A percentile compares a stretch with the other conserved stretches of the same genome.
Conservation (phyloP, 495 filamentous ascomycete species). For the Filosporella fistucella region DNA sequence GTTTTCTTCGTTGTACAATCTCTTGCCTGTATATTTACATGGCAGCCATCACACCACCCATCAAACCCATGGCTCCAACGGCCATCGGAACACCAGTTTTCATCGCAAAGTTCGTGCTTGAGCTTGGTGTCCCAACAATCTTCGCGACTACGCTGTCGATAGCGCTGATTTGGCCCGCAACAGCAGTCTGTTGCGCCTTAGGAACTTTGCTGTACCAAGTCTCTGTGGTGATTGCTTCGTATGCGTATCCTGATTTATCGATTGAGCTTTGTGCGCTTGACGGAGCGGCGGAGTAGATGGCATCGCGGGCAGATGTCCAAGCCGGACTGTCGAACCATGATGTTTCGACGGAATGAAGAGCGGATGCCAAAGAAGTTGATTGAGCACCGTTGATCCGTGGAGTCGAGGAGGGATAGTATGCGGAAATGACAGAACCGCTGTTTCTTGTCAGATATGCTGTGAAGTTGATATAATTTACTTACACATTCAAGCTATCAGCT, state of each 20-base stretch:
- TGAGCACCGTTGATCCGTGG: slow-evolving; percentile 2
- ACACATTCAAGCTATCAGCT: slow-evolving; percentile 1
- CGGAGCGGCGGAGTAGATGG: slow-evolving; percentile 41
- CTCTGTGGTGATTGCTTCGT: slow-evolving; percentile 2
- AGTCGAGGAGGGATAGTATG: slow-evolving; percentile 4
- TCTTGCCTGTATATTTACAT: too few species aligned
- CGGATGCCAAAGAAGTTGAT: slow-evolving; percentile 12
- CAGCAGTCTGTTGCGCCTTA: neutral
- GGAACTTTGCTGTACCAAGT: slow-evolving; percentile 15
- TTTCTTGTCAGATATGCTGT: neutral
- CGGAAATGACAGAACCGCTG: slow-evolving; percentile 16
- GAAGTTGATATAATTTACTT: neutral
- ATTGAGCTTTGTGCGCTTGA: slow-evolving; percentile 31
- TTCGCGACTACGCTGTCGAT: slow-evolving; percentile 5
- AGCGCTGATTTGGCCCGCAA: neutral
- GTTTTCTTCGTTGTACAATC: too few species aligned
- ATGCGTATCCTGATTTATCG: neutral
- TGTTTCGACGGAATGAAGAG: slow-evolving; percentile 38
- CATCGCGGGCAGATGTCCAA: slow-evolving; percentile 38
- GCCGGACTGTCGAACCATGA: slow-evolving; percentile 39
- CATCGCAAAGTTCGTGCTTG: neutral
- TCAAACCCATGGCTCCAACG: slow-evolving; percentile 4
- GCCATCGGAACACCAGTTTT: neutral
- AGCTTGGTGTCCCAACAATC: slow-evolving; percentile 9
- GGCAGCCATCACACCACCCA: slow-evolving; percentile 5